Conservation (phyloP, 768 basidiomycete species). For the Podaxis pistillaris region DNA sequence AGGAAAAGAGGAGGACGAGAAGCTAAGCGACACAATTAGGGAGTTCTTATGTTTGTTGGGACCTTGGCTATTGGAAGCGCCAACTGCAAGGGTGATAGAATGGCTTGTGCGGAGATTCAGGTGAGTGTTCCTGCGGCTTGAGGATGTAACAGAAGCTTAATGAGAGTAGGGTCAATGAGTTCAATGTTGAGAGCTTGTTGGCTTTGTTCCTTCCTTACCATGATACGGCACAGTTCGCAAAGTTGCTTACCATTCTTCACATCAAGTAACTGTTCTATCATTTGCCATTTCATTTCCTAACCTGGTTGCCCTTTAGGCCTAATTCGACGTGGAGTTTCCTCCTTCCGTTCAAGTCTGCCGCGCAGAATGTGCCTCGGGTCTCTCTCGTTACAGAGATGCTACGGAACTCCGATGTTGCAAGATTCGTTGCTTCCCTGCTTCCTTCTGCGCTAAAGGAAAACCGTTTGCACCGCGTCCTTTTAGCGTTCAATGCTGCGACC, state of each 20-base stretch:
- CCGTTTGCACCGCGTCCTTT: constrained; percentile 62
- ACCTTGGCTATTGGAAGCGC: constrained; percentile 77
- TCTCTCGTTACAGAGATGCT: constrained; percentile 79
- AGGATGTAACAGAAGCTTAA: constrained; percentile 3
- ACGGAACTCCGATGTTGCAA: constrained; percentile 65
- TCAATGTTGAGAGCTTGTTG: constrained; percentile 80
- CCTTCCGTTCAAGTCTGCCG: constrained; percentile 71
- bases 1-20: constrained; percentile 54
- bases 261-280: constrained; percentile 50
- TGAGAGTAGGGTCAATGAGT: constrained; percentile 77
- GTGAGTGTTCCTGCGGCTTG: constrained; percentile 40
- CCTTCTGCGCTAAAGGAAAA: constrained; percentile 53
- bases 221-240: constrained; percentile 90
- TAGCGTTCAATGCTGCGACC: constrained; percentile 80
- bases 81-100: constrained; percentile 82
- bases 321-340: constrained; percentile 69
- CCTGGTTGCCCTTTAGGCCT: constrained; percentile 37
- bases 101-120: constrained; percentile 95
- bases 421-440: constrained; percentile 67
- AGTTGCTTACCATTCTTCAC: constrained; percentile 86
- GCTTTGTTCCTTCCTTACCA: constrained; percentile 91
- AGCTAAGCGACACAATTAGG: constrained; percentile 61
- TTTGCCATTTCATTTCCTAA: neutral
- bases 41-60: constrained; percentile 71
- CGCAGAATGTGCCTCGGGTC: constrained; percentile 69